Conservation (phyloP, 495 filamentous ascomycete genomes). For the Talaromyces wortmannii region DNA sequence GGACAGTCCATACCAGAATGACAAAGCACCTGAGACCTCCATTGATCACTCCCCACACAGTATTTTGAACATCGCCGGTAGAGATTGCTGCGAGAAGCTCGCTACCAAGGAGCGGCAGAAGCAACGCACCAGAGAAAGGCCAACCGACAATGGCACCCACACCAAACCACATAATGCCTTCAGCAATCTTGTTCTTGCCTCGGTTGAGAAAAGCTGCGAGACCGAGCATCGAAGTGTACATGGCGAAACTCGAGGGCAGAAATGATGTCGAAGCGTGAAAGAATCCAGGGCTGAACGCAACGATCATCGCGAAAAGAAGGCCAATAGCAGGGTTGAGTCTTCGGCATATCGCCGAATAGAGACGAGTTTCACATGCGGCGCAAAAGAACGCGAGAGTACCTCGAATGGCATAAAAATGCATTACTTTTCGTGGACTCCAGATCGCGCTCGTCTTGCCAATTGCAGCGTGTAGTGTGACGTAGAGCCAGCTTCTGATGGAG, state of each 20-base stretch:
- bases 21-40: slow-evolving; percentile 60
- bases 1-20: slow-evolving; percentile 56
- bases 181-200: slow-evolving; percentile 64
- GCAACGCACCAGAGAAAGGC: slow-evolving; percentile 85
- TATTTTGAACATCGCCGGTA: slow-evolving; percentile 49
- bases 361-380: slow-evolving; percentile 69
- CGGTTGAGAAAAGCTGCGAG: slow-evolving; percentile 85
- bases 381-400: slow-evolving; percentile 66
- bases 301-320: slow-evolving; percentile 69
- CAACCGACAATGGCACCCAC: slow-evolving; percentile 86
- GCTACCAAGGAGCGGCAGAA: slow-evolving; percentile 75
- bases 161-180: slow-evolving; percentile 88
- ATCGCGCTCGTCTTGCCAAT: slow-evolving; percentile 58
- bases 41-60: slow-evolving; percentile 51
- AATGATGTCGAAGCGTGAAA: slow-evolving; percentile 85
- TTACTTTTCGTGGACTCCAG: slow-evolving; percentile 49
- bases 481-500: slow-evolving; percentile 94
- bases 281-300: slow-evolving; percentile 78
- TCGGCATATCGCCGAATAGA: slow-evolving; percentile 69
- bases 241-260: slow-evolving; percentile 91
- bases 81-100: slow-evolving; percentile 59
- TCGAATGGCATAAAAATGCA: slow-evolving; percentile 84
- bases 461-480: slow-evolving; percentile 76
- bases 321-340: slow-evolving; percentile 74
- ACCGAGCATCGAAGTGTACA: slow-evolving; percentile 88